Conservation (phyloP, 2,329 filamentous ascomycete genomes). For the Raffaelea albimanens region DNA sequence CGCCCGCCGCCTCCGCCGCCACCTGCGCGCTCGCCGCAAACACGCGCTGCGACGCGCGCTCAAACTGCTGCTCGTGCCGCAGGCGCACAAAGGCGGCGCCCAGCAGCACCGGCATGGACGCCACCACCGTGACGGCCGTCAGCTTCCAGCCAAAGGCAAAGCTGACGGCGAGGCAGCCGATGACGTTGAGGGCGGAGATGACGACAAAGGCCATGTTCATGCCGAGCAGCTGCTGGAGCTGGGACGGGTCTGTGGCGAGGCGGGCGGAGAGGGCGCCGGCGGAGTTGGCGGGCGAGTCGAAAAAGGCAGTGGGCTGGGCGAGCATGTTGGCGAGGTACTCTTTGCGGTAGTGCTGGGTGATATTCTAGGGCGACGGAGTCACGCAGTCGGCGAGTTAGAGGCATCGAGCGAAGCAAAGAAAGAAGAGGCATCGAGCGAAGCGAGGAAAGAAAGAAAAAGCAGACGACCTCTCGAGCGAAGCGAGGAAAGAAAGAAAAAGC, state of each 20-base stretch:
- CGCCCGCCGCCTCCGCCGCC: background rate
- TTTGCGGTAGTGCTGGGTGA: slow-evolving; percentile 30
- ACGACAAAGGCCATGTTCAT: background rate
- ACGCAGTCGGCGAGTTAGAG: background rate
- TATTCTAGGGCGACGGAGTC: slow-evolving; percentile 18
- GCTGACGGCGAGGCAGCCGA: background rate
- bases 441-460: background rate
- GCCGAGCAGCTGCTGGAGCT: background rate
- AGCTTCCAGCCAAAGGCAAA: background rate
- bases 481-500: background rate
- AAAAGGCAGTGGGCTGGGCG: background rate
- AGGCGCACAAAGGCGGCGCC: background rate
- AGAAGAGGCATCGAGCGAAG: background rate
- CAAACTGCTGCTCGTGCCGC: background rate
- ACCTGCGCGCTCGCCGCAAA: background rate
- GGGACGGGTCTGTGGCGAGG: background rate
- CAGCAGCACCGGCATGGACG: background rate
- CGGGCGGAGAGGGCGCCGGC: background rate
- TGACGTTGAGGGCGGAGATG: background rate
- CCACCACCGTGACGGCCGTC: background rate
- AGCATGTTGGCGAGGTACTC: background rate
- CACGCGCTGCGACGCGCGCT: background rate
- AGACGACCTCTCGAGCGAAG: background rate
- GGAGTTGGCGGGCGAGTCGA: background rate
- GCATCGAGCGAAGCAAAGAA: background rate